Conservation (phyloP, 2,329 filamentous ascomycete genomes). For the Sclerotinia subarctica region DNA sequence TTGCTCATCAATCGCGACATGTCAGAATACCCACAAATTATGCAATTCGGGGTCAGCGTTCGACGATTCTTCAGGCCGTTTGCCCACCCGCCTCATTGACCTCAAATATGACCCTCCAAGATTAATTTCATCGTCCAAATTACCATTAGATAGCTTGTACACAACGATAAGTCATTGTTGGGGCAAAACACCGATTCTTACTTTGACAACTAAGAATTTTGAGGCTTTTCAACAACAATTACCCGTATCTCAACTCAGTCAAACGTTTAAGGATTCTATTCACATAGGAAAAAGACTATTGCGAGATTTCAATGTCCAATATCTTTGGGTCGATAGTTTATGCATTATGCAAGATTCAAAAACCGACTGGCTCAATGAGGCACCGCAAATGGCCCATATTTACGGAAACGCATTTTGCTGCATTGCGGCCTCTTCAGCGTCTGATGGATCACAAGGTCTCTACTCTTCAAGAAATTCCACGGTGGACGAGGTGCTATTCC, state of each 20-base stretch:
- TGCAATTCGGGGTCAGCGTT: neutral
- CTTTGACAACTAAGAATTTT: conserved; percentile 2
- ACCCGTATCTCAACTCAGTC: neutral
- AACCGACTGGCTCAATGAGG: conserved; percentile 17
- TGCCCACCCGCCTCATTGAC: neutral
- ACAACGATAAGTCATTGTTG: conserved; percentile 19
- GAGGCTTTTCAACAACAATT: conserved; percentile 1
- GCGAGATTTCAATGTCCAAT: neutral
- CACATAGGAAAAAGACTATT: neutral
- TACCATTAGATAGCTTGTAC: neutral
- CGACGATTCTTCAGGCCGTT: neutral
- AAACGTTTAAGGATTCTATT: neutral
- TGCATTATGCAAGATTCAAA: conserved; percentile 20
- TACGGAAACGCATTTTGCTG: conserved; percentile 10
- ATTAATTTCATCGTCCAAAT: neutral
- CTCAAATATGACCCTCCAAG: neutral
- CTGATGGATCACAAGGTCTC: conserved; percentile 6
- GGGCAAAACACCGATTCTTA: conserved; percentile 7
- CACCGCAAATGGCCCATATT: neutral
- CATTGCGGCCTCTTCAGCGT: conserved; percentile 7
- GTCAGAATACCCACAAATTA: neutral
- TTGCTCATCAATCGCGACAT: neutral
- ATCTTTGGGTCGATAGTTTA: conserved; percentile 21
- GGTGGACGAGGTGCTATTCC: neutral
- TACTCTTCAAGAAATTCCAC: conserved; percentile 1